Base-by-base conservation (phyloP, 345 rosid species). In the Crucihimalaya himalaica region DNA sequence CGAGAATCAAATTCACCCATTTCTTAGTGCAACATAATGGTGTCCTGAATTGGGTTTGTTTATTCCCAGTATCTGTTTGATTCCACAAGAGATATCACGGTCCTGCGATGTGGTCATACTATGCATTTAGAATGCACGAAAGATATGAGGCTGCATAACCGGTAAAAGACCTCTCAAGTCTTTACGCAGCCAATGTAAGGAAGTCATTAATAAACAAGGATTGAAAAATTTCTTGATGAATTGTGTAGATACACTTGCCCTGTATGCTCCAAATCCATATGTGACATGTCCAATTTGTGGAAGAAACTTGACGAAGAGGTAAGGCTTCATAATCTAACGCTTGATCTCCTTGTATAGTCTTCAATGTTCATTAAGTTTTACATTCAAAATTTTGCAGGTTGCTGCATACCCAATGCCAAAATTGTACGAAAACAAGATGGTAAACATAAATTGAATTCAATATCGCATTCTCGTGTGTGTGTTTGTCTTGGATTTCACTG, bases 221-320 rank as follows among this genome's bases (percentile, higher is more conserved):
- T 15, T 28, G 28, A 64, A 15, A 10, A 32, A 8, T 21, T 37
- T 61, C 25, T 23, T 47, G 55, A 48, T 75, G 53, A 40, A 68
- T 56, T 64, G 46, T 50, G 80, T 83, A 93, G 98, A 68, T 93
- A 87, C 61, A 79, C 96, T 2, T 93, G 98, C 65, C 97, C 97
- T 2, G 86, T 93, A 63, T 93, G 98, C 84, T 90, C 89, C 1
- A 93, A 89, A 72, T 90, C 98, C 46, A 86, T 87, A 15, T 80
- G 87, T 6, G 87, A 93, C 75, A 84, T 90, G 98, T 79, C 96
- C 15, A 65, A 11, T n/a, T 40, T 84, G 66, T 93, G 98, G 97
- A 83, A 59, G 75, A 87, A 84, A 83, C 86, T 90, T 16, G 96
- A 93, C 76, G 79, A 87, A 81, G 96, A 90, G 96, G 98, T 93